Percentiles rank a stretch among this genome's conserved stretches.
Evolutionary conservation across 345 rosid species (phyloP).

Genomic region (Gossypium herbaceum): DNA sequence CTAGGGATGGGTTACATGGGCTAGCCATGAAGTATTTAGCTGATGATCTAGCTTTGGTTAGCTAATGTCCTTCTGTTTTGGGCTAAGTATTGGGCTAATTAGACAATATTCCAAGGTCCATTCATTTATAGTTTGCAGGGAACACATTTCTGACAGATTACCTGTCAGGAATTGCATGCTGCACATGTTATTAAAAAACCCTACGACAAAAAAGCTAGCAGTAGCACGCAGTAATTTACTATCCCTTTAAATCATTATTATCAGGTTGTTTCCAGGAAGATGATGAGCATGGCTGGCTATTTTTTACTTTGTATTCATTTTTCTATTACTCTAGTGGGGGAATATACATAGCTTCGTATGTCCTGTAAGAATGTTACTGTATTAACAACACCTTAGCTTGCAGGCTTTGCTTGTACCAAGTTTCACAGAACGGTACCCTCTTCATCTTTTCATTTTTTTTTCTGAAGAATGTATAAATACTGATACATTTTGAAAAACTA

Average conservation of each 20-base stretch:
- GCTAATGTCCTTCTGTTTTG: no score
- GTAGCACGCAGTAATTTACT: not conserved
- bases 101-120: not conserved
- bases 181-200: not conserved
- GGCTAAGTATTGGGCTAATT: not conserved
- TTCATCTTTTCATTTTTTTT: no score
- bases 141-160: not conserved
- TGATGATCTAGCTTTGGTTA: not conserved
- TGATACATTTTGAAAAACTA: no score
- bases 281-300: not conserved
- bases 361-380: no score
- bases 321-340: no score
- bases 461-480: no score
- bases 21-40: not conserved
- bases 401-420: no score
- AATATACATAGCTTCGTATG: no score
- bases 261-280: not conserved
- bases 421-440: no score
- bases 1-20: no score
- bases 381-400: no score
- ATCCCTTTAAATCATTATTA: not conserved
- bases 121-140: no score
- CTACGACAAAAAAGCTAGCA: not conserved
- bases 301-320: not conserved
- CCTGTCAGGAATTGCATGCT: not conserved